phyloP scores from a whole-genome alignment of 768 basidiomycete species.

The Tricholoma sp. region DNA sequence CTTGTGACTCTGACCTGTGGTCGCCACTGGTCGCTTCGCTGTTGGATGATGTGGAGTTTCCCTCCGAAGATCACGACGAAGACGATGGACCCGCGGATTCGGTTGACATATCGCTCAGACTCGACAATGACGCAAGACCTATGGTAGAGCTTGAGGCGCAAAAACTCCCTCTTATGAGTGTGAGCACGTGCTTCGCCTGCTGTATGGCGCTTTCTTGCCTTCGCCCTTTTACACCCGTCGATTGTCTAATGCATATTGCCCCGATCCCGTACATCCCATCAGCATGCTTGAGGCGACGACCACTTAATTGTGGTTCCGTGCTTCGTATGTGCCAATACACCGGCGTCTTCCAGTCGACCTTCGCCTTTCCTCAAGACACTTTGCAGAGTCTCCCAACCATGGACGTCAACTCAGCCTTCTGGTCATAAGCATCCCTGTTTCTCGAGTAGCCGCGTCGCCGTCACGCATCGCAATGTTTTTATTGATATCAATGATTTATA shows the following conservation, averaged over 20 bases:
- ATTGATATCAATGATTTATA: conserved; percentile 42
- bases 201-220: conserved; percentile 53
- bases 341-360: conserved; percentile 45
- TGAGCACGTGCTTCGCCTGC: conserved; percentile 51
- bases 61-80: conserved; percentile 26
- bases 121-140: conserved; percentile 73
- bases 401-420: conserved; percentile 22
- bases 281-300: conserved; percentile 67
- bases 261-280: conserved; percentile 48
- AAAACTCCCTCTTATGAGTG: conserved; percentile 44
- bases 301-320: conserved; percentile 80
- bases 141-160: conserved; percentile 50
- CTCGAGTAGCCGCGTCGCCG: conserved; percentile 15
- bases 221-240: conserved; percentile 37
- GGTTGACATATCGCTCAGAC: conserved; percentile 47
- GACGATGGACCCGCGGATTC: conserved; percentile 49
- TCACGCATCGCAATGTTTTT: conserved; percentile 38
- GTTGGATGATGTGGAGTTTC: conserved; percentile 25
- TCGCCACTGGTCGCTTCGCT: conserved; percentile 21
- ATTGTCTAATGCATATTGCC: conserved; percentile 38
- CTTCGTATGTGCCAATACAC: conserved; percentile 76
- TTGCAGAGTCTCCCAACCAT: conserved; percentile 23
- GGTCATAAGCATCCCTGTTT: conserved; percentile 13
- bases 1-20: conserved; percentile 37
- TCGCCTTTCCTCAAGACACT: conserved; percentile 16